phyloP scores from a whole-genome alignment of 148 eudicot genomes.

The Beta vulgaris region DNA sequence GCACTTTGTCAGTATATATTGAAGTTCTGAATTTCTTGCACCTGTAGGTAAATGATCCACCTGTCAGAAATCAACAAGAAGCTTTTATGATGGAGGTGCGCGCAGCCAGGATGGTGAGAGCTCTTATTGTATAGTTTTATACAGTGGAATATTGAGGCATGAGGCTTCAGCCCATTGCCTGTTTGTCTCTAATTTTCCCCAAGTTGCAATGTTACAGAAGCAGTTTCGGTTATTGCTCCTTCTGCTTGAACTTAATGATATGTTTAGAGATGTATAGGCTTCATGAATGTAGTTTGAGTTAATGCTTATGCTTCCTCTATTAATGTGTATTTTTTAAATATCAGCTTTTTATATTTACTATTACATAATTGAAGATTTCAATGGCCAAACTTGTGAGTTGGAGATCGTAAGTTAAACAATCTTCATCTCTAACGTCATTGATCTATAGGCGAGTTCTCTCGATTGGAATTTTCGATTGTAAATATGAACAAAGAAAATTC shows the following conservation, averaged over 20 bases:
- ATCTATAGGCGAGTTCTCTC: background rate
- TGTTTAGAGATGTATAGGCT: too few relatives aligned
- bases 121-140: background rate
- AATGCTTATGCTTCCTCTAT: too few relatives aligned
- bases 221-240: background rate
- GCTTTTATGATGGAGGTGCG: slow-evolving; percentile 97
- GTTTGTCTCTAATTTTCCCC: background rate
- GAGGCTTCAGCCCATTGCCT: background rate
- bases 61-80: slow-evolving; percentile 85
- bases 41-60: slow-evolving; percentile 74
- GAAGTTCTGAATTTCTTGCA: slow-evolving; percentile 8
- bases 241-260: background rate
- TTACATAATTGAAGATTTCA: too few relatives aligned
- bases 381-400: too few relatives aligned
- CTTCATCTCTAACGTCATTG: background rate
- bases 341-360: too few relatives aligned
- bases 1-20: background rate
- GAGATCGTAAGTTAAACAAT: background rate
- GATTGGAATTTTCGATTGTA: background rate
- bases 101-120: slow-evolving; percentile 81
- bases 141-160: background rate
- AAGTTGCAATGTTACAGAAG: background rate
- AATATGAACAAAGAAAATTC: background rate
- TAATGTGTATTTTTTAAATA: too few relatives aligned
- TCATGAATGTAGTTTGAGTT: too few relatives aligned